Percentiles rank a stretch among this genome's conserved stretches.
These are phyloP conservation scores for Rhododendron griersonianum DNA, from an alignment of 148 eudicot genomes.

Conservation along the genomic window DNA sequence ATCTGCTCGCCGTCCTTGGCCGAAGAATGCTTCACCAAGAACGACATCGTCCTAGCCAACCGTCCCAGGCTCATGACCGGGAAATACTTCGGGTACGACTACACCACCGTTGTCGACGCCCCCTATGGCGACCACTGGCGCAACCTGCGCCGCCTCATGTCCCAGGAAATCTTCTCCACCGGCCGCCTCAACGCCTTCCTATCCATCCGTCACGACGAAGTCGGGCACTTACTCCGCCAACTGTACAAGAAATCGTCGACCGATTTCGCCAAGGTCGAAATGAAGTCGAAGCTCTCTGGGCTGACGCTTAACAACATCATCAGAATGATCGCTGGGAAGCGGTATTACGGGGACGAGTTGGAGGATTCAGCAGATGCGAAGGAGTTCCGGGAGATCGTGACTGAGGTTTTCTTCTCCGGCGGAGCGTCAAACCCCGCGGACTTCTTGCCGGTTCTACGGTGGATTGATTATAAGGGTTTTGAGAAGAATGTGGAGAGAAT, in stretches of 20 bases:
- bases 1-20: background rate
- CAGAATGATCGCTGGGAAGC: background rate
- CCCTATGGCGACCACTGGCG: background rate
- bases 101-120: background rate
- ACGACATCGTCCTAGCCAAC: background rate
- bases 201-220: background rate
- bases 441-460: background rate
- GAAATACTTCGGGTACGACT: background rate
- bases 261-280: background rate
- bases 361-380: background rate
- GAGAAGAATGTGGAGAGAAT: background rate
- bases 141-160: background rate
- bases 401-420: background rate
- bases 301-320: background rate
- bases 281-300: background rate
- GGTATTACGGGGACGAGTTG: background rate
- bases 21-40: slow-evolving; percentile 5
- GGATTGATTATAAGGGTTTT: background rate
- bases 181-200: background rate
- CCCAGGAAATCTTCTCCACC: background rate
- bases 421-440: background rate
- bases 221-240: background rate
- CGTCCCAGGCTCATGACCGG: background rate
- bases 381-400: background rate
- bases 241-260: background rate